Evolutionary conservation across 192 early-diverging fungal genomes (phyloP).

Genomic region (Rhizoclosmatium sp.): DNA sequence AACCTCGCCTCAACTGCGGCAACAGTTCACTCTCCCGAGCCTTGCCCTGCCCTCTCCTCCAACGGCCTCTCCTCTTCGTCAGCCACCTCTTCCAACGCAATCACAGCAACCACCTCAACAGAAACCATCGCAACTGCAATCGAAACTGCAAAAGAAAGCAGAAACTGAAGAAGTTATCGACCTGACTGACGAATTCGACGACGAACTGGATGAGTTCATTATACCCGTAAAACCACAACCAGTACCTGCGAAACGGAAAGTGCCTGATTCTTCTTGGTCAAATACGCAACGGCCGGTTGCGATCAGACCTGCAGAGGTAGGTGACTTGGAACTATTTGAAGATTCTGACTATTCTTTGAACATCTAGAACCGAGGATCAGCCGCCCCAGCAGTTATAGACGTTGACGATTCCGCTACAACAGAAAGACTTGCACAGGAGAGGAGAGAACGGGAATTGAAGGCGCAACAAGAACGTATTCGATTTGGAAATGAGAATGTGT

Average conservation of each 20-base stretch:
- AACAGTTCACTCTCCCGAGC: not conserved
- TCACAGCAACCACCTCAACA: not conserved
- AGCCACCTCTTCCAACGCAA: not conserved
- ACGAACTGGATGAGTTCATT: slow-evolving; percentile 15
- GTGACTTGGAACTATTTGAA: too few species aligned
- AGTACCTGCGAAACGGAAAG: not conserved
- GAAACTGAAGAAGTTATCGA: not conserved
- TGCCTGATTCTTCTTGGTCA: not conserved
- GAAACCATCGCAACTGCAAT: not conserved
- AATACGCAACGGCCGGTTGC: too few species aligned
- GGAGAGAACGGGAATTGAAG: not conserved
- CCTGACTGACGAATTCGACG: not conserved
- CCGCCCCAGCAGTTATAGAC: slow-evolving; percentile 39
- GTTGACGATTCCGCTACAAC: slow-evolving; percentile 41
- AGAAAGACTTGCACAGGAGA: slow-evolving; percentile 24
- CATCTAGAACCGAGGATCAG: not conserved
- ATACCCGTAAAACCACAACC: not conserved
- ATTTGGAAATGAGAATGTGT: slow-evolving; percentile 22
- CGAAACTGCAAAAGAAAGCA: not conserved
- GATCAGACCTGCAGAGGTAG: too few species aligned
- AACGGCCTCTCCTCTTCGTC: not conserved
- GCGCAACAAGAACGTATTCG: not conserved
- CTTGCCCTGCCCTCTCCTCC: too few species aligned
- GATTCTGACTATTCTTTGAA: too few species aligned
- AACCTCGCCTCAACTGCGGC: not conserved